These are phyloP conservation scores for Yarrowia phangngaensis DNA, from an alignment of 805 yeast genomes.

Conservation along the genomic window DNA sequence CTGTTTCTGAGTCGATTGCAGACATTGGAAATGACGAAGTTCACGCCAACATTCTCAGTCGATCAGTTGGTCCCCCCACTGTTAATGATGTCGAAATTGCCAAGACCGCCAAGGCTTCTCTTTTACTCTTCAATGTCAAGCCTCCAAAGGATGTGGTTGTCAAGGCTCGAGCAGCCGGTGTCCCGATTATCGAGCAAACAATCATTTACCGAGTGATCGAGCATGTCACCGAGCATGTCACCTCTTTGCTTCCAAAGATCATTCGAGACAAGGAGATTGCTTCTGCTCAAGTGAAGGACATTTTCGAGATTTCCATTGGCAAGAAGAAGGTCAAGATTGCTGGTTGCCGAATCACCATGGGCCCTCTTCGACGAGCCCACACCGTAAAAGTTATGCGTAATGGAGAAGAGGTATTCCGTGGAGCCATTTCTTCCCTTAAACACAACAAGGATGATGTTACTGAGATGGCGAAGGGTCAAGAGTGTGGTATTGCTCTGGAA, in stretches of 20 bases:
- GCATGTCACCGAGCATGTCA: constrained; percentile 65
- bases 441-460: constrained; percentile 74
- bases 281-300: constrained; percentile 63
- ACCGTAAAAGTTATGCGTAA: constrained; percentile 56
- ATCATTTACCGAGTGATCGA: constrained; percentile 87
- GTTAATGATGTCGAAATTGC: constrained; percentile 68
- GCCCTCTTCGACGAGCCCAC: constrained; percentile 59
- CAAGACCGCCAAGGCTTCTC: constrained; percentile 62
- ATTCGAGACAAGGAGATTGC: constrained; percentile 63
- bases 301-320: constrained; percentile 62
- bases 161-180: constrained; percentile 55
- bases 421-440: constrained; percentile 67
- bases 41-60: constrained; percentile 58
- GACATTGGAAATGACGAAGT: constrained; percentile 88
- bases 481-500: constrained; percentile 79
- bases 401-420: constrained; percentile 47
- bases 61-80: constrained; percentile 74
- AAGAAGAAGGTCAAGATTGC: constrained; percentile 60
- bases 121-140: constrained; percentile 73
- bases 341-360: constrained; percentile 77
- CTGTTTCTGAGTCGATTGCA: constrained; percentile 74
- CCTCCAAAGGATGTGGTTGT: constrained; percentile 59
- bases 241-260: constrained; percentile 58
- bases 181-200: constrained; percentile 60
- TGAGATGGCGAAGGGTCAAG: constrained; percentile 79